Evolutionary conservation across 73 alveolate genomes (phyloP).

Genomic region (Tetrahymena borealis): DNA sequence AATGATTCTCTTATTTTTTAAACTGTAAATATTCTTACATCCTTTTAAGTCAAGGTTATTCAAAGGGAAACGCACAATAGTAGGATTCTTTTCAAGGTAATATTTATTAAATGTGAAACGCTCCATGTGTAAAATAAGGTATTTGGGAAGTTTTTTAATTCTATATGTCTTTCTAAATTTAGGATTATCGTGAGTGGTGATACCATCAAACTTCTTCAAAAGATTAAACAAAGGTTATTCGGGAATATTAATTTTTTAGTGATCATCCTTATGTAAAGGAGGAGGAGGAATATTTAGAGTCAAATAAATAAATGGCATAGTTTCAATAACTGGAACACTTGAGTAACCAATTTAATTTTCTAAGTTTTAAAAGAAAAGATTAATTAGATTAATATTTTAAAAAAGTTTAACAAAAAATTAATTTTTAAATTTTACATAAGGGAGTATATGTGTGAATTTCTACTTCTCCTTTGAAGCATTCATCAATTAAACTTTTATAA

Average conservation of each 20-base stretch:
- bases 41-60: slow-evolving; percentile 63
- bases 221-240: slow-evolving; percentile 79
- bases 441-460: slow-evolving; percentile 70
- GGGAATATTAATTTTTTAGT: slow-evolving; percentile 68
- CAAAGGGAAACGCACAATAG: slow-evolving; percentile 94
- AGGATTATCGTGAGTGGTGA: slow-evolving; percentile 49
- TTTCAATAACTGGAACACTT: slow-evolving; percentile 44
- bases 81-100: slow-evolving; percentile 95
- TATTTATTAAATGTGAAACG: slow-evolving; percentile 91
- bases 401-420: slow-evolving; percentile 27
- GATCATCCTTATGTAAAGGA: slow-evolving; percentile 78
- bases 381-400: background rate
- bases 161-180: slow-evolving; percentile 57
- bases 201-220: slow-evolving; percentile 94
- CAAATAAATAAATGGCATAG: slow-evolving; percentile 53
- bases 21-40: background rate
- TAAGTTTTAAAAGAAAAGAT: background rate
- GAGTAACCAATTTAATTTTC: slow-evolving; percentile 66
- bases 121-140: slow-evolving; percentile 73
- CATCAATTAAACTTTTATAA: slow-evolving; percentile 54
- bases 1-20: background rate
- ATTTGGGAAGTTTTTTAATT: slow-evolving; percentile 77
- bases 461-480: slow-evolving; percentile 78
- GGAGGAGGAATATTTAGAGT: slow-evolving; percentile 83
- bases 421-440: background rate